Evolutionary conservation across 2,329 filamentous ascomycete genomes (phyloP).

Genomic region (Colletotrichum aenigma): DNA sequence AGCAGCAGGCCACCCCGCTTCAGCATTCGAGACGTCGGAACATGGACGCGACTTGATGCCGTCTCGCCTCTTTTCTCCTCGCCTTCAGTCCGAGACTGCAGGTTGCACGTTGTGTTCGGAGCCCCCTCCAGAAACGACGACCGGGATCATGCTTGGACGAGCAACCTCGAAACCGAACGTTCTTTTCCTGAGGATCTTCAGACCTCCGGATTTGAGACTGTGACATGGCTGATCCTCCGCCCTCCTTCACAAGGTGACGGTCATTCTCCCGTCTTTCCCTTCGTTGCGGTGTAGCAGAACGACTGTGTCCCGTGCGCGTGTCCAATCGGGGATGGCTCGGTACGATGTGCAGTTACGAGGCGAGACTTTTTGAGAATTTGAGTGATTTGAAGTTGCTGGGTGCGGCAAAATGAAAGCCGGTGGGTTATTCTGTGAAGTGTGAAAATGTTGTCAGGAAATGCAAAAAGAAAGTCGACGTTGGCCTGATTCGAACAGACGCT

Average conservation of each 20-base stretch:
- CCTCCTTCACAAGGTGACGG: not conserved
- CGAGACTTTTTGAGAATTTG: not conserved
- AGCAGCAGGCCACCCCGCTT: not conserved
- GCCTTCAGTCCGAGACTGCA: not conserved
- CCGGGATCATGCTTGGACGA: not conserved
- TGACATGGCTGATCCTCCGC: constrained; percentile 5
- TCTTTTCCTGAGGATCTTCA: not conserved
- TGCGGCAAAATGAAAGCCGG: not conserved
- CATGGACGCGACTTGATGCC: not conserved
- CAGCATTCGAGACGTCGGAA: constrained; percentile 16
- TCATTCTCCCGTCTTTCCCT: not conserved
- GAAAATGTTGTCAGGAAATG: not conserved
- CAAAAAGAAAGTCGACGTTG: not conserved
- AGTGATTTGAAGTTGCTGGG: not conserved
- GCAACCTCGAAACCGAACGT: not conserved
- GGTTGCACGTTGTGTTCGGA: not conserved
- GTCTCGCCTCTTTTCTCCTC: not conserved
- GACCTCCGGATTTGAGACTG: constrained; percentile 3
- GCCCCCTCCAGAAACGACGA: not conserved
- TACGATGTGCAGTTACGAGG: not conserved
- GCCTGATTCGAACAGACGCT: constrained; percentile 17
- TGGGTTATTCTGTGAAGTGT: not conserved
- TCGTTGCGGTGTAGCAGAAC: not conserved
- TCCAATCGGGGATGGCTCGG: not conserved
- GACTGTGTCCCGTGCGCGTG: not conserved